Conservation (phyloP, 345 rosid genomes). For the Salix viminalis region DNA sequence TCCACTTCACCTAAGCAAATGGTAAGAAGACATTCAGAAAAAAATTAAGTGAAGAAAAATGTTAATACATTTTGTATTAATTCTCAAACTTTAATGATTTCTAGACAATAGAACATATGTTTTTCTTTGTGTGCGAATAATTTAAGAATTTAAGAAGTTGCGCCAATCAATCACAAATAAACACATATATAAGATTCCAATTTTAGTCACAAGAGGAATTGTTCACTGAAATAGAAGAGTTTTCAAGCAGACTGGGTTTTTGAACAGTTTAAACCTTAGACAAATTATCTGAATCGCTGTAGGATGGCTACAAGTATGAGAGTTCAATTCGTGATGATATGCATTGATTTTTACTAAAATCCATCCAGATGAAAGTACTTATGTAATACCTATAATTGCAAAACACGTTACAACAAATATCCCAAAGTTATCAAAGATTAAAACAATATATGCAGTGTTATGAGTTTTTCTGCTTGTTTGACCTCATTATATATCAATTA, state of each 20-base stretch:
- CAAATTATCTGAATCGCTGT: not conserved
- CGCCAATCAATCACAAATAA: not conserved
- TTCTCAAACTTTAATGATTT: not conserved
- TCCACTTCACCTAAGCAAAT: slow-evolving; percentile 78
- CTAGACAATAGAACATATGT: not conserved
- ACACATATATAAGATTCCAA: not conserved
- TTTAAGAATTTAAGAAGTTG: not conserved
- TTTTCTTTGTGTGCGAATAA: not conserved
- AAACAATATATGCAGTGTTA: not conserved
- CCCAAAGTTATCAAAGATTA: not conserved
- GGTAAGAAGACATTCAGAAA: not conserved
- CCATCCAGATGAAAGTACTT: not conserved
- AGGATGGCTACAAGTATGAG: not conserved
- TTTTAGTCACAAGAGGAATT: not conserved
- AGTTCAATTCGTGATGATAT: not conserved
- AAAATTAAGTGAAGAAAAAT: not conserved
- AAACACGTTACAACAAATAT: not conserved
- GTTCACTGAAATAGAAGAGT: not conserved
- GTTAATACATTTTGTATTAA: not conserved
- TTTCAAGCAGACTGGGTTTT: not conserved
- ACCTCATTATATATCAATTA: not conserved
- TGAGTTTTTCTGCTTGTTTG: too few species aligned
- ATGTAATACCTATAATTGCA: not conserved
- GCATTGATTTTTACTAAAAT: not conserved
- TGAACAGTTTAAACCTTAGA: not conserved